Conservation (phyloP, 306 rosid species). For the Heteromeles arbutifolia region DNA sequence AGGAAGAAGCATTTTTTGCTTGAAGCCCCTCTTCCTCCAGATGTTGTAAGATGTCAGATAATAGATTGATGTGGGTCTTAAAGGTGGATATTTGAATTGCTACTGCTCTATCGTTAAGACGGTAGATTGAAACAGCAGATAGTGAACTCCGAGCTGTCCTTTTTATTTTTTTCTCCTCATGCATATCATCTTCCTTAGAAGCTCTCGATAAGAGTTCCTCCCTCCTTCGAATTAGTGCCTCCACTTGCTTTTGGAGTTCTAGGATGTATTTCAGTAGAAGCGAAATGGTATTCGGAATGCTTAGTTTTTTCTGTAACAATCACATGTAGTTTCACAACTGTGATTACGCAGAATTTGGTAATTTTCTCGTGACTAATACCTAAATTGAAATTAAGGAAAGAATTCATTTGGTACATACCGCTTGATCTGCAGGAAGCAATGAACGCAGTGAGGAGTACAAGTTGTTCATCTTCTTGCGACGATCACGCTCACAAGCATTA, state of each 20-base stretch:
- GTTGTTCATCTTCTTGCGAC: constrained; percentile 63
- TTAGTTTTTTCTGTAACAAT: constrained; percentile 46
- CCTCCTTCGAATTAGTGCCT: constrained; percentile 36
- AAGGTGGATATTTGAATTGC: constrained; percentile 46
- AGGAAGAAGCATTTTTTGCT: constrained; percentile 56
- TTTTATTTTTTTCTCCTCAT: not conserved
- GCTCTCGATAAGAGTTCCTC: constrained; percentile 34
- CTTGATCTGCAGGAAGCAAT: constrained; percentile 55
- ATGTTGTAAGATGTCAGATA: constrained; percentile 38
- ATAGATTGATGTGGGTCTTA: constrained; percentile 8
- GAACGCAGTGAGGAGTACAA: constrained; percentile 64
- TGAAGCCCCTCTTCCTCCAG: constrained; percentile 45
- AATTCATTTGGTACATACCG: constrained; percentile 21
- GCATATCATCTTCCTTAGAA: constrained; percentile 1
- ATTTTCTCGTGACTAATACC: not conserved
- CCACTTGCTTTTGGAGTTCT: constrained; percentile 49
- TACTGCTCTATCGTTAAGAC: constrained; percentile 42
- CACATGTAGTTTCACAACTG: too few species aligned
- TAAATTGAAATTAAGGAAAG: not conserved
- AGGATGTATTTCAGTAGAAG: constrained; percentile 53
- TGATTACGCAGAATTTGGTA: too few species aligned
- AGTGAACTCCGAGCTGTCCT: constrained; percentile 9
- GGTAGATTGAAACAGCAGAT: constrained; percentile 37
- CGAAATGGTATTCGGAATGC: constrained; percentile 55
- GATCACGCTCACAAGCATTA: constrained; percentile 80